A percentile compares a stretch with the other conserved stretches of the same genome.
phyloP scores from a whole-genome alignment of 805 yeast genomes.

The Kregervanrija pseudodelftensis region DNA sequence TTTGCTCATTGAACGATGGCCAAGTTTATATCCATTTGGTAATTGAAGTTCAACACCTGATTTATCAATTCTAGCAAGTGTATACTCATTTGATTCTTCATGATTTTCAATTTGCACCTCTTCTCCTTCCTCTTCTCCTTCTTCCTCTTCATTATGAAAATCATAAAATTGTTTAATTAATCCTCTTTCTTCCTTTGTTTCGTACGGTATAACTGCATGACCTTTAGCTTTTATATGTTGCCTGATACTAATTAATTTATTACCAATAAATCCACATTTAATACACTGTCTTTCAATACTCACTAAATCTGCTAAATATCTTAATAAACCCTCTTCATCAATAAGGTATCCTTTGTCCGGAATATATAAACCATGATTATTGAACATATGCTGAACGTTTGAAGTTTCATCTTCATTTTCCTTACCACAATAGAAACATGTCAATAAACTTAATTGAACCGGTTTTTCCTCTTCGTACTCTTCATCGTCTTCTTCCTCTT shows the following conservation, averaged over 20 bases:
- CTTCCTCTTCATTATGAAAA: conserved; percentile 33
- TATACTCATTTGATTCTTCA: conserved; percentile 20
- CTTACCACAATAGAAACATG: conserved; percentile 44
- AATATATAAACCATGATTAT: conserved; percentile 73
- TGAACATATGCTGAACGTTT: conserved; percentile 64
- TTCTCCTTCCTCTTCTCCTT: background rate
- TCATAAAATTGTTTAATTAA: conserved; percentile 73
- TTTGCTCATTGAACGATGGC: conserved; percentile 68
- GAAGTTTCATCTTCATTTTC: conserved; percentile 34
- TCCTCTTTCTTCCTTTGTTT: conserved; percentile 63
- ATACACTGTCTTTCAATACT: conserved; percentile 76
- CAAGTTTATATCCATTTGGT: conserved; percentile 71
- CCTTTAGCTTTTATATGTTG: conserved; percentile 80
- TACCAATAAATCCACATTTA: conserved; percentile 75
- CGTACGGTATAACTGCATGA: conserved; percentile 87
- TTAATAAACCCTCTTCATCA: conserved; percentile 63
- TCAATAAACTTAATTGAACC: conserved; percentile 30
- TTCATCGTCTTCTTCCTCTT: conserved; percentile 6
- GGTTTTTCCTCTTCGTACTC: conserved; percentile 15
- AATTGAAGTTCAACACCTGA: conserved; percentile 57
- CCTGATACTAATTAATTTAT: conserved; percentile 72
- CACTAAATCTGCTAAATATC: conserved; percentile 66
- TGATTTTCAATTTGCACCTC: conserved; percentile 7
- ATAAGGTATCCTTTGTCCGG: conserved; percentile 71
- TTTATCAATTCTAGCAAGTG: conserved; percentile 23